phyloP scores from a whole-genome alignment of 2,329 filamentous ascomycete species.

The Pyrenophora tritici-repentis region DNA sequence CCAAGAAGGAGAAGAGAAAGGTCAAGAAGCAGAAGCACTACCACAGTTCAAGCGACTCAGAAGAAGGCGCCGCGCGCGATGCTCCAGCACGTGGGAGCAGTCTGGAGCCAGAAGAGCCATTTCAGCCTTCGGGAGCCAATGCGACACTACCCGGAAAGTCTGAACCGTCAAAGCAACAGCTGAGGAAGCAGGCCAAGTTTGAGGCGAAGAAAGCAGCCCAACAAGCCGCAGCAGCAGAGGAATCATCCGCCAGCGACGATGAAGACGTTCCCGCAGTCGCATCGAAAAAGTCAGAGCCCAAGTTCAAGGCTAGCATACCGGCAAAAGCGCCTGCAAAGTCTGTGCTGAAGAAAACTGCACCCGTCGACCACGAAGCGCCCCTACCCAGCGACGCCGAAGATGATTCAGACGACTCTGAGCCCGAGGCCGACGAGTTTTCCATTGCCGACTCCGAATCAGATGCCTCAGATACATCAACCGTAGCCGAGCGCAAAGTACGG shows the following conservation, averaged over 20 bases:
- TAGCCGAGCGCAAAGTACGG: slow-evolving; percentile 57
- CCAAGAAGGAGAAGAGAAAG: slow-evolving; percentile 60
- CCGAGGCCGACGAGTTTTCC: slow-evolving; percentile 41
- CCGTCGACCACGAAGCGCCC: slow-evolving; percentile 36
- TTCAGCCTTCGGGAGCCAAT: slow-evolving; percentile 32
- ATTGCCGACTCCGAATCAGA: slow-evolving; percentile 40
- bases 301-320: slow-evolving; percentile 26
- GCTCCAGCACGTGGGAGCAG: slow-evolving; percentile 29
- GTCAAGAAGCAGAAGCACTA: slow-evolving; percentile 67
- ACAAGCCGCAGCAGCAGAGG: slow-evolving; percentile 14
- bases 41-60: slow-evolving; percentile 68
- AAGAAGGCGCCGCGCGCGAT: slow-evolving; percentile 45
- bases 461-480: slow-evolving; percentile 45
- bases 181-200: slow-evolving; percentile 24
- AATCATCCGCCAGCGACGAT: slow-evolving; percentile 16
- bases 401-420: slow-evolving; percentile 34
- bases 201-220: slow-evolving; percentile 22
- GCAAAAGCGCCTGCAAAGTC: slow-evolving; percentile 23
- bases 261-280: slow-evolving; percentile 4
- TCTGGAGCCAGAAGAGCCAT: slow-evolving; percentile 32
- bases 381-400: slow-evolving; percentile 28
- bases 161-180: slow-evolving; percentile 19
- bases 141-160: slow-evolving; percentile 20
- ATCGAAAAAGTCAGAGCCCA: slow-evolving; percentile 26
- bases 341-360: slow-evolving; percentile 33